phyloP scores from a whole-genome alignment of 176 grass and related monocot genomes.

The Musa schizocarpa region DNA sequence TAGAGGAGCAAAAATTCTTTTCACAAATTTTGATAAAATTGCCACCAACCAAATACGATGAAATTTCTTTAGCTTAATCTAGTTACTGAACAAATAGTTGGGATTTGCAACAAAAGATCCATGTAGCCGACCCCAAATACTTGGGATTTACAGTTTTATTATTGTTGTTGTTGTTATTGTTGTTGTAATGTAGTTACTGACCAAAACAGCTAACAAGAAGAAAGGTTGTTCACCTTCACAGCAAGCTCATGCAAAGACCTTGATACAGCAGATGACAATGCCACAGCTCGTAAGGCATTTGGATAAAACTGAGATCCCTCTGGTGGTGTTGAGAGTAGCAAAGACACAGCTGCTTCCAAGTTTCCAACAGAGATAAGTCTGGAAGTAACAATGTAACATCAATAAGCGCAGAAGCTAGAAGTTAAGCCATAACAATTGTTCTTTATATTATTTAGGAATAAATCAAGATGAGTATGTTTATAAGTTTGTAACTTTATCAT shows the following conservation, averaged over 20 bases:
- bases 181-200: neutral
- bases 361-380: constrained; percentile 94
- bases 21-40: too few relatives aligned
- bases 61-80: too few relatives aligned
- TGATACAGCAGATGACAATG: constrained; percentile 89
- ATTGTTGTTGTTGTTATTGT: too few relatives aligned
- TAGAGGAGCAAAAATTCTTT: too few relatives aligned
- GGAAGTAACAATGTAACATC: constrained; percentile 19
- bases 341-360: constrained; percentile 77
- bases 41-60: too few relatives aligned
- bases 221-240: constrained; percentile 54
- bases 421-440: neutral
- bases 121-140: too few relatives aligned
- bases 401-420: neutral
- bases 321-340: constrained; percentile 87
- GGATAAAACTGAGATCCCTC: constrained; percentile 96
- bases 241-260: constrained; percentile 97
- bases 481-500: too few relatives aligned
- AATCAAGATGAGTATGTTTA: too few relatives aligned
- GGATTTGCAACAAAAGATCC: too few relatives aligned
- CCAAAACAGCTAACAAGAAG: neutral
- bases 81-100: too few relatives aligned
- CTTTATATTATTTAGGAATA: too few relatives aligned
- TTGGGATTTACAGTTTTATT: too few relatives aligned
- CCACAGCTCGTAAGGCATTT: constrained; percentile 95